A percentile compares a stretch with the other conserved stretches of the same genome.
phyloP scores from a whole-genome alignment of 2,329 filamentous ascomycete genomes.

The Epichloe coenophiala region DNA sequence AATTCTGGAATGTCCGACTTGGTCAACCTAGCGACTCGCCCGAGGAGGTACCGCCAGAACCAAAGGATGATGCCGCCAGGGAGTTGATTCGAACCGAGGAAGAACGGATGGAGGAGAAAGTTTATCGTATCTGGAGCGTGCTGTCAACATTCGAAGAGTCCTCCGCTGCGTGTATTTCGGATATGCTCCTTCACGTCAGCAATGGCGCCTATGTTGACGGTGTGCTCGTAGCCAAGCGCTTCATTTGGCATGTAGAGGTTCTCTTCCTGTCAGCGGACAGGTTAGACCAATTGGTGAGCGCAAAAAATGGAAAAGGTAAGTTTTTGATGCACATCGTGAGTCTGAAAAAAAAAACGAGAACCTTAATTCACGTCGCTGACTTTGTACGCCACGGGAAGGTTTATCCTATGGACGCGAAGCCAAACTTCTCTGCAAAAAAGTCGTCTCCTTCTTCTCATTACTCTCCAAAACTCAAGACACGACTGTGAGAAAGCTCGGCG shows the following conservation, averaged over 20 bases:
- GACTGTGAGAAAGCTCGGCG: slow-evolving; percentile 78
- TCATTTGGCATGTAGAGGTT: slow-evolving; percentile 91
- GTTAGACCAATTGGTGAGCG: slow-evolving; percentile 60
- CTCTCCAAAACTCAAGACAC: slow-evolving; percentile 90
- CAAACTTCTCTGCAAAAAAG: slow-evolving; percentile 99
- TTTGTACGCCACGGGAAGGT: slow-evolving; percentile 31
- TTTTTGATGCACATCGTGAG: neutral
- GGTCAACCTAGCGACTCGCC: slow-evolving; percentile 43
- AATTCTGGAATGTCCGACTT: slow-evolving; percentile 97
- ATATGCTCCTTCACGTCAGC: slow-evolving; percentile 97
- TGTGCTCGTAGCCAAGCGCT: slow-evolving; percentile 85
- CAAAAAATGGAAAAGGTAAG: slow-evolving; percentile 62
- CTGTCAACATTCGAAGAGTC: slow-evolving; percentile 95
- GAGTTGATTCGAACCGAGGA: slow-evolving; percentile 71
- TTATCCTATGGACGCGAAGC: slow-evolving; percentile 88
- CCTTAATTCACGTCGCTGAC: neutral
- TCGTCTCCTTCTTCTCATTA: slow-evolving; percentile 92
- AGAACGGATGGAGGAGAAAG: slow-evolving; percentile 93
- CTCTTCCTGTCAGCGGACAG: slow-evolving; percentile 80
- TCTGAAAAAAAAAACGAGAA: neutral
- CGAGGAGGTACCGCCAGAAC: slow-evolving; percentile 25
- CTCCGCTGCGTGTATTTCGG: slow-evolving; percentile 93
- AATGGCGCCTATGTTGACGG: slow-evolving; percentile 95
- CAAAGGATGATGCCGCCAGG: slow-evolving; percentile 47
- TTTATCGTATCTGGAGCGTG: slow-evolving; percentile 96